Percentiles rank a stretch among this genome's conserved stretches.
These are phyloP conservation scores for Lignosus rhinocerotis DNA, from an alignment of 1,284 basidiomycete genomes.

Conservation along the genomic window DNA sequence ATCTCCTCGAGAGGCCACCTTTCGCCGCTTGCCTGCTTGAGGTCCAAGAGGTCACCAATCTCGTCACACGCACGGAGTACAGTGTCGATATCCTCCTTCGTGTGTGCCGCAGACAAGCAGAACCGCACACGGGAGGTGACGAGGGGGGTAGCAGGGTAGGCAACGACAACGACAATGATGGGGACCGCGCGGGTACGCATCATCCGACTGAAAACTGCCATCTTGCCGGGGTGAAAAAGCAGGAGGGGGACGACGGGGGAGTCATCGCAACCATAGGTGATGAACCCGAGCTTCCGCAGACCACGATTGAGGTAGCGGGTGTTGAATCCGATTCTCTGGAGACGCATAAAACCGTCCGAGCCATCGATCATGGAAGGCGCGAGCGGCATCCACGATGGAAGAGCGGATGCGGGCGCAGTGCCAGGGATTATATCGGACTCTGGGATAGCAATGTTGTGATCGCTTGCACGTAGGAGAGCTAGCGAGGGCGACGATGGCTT, in stretches of 20 bases:
- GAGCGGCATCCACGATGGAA: conserved; percentile 75
- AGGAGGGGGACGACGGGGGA: conserved; percentile 94
- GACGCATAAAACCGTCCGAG: conserved; percentile 78
- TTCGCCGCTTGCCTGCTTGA: conserved; percentile 79
- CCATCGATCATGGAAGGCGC: conserved; percentile 75
- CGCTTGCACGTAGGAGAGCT: conserved; percentile 36
- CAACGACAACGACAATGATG: conserved; percentile 88
- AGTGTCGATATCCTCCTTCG: conserved; percentile 94
- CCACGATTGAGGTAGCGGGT: conserved; percentile 88
- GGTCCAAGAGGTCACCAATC: conserved; percentile 83
- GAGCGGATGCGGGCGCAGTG: conserved; percentile 57
- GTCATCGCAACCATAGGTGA: conserved; percentile 91
- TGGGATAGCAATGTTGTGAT: conserved; percentile 31
- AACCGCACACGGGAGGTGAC: conserved; percentile 91
- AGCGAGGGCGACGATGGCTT: conserved; percentile 28
- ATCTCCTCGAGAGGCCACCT: conserved; percentile 86
- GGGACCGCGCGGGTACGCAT: conserved; percentile 83
- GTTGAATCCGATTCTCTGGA: conserved; percentile 94
- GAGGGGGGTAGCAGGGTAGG: conserved; percentile 92
- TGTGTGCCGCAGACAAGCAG: conserved; percentile 94
- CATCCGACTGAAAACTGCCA: conserved; percentile 85
- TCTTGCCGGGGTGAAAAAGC: conserved; percentile 93
- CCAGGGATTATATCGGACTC: conserved; percentile 49
- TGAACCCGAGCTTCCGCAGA: conserved; percentile 92
- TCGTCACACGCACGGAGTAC: conserved; percentile 91